phyloP scores from a whole-genome alignment of 1,284 basidiomycete genomes.

The Ceratobasidium sp. region DNA sequence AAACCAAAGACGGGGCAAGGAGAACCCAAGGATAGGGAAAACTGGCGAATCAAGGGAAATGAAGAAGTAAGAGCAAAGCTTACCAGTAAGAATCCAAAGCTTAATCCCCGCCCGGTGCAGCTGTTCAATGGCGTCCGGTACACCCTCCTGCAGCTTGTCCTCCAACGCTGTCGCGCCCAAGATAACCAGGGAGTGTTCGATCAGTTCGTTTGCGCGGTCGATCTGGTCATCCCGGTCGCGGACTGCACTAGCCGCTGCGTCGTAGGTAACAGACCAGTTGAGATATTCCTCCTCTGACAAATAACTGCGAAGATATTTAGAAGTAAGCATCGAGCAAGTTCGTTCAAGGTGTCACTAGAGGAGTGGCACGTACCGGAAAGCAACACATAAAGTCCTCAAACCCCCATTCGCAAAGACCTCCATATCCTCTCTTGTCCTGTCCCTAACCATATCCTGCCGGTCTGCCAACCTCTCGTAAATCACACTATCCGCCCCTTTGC shows the following conservation, averaged over 20 bases:
- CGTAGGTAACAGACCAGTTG: constrained; percentile 83
- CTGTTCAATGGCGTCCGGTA: constrained; percentile 94
- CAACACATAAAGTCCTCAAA: constrained; percentile 90
- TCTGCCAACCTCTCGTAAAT: constrained; percentile 85
- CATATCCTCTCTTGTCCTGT: constrained; percentile 84
- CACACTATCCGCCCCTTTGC: constrained; percentile 97
- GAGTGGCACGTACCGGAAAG: constrained; percentile 63
- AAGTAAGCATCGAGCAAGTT: not conserved
- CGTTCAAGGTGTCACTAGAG: not conserved
- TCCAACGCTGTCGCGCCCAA: constrained; percentile 96
- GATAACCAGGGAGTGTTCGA: constrained; percentile 85
- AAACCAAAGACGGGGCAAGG: too few relatives aligned
- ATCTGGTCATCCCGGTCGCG: constrained; percentile 89
- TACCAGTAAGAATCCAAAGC: constrained; percentile 92
- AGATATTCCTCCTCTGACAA: constrained; percentile 86
- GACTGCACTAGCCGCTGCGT: constrained; percentile 79
- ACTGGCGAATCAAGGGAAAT: constrained; percentile 25
- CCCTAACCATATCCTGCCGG: constrained; percentile 82
- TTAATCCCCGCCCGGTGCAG: constrained; percentile 96
- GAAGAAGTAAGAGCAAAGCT: constrained; percentile 47
- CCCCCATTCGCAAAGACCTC: constrained; percentile 94
- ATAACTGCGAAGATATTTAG: constrained; percentile 52
- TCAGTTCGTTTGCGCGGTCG: constrained; percentile 83
- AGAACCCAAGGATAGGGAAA: too few relatives aligned
- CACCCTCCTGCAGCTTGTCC: constrained; percentile 96